Conservation (phyloP, 78 protist species). For the Cavenderia fasciculata region DNA sequence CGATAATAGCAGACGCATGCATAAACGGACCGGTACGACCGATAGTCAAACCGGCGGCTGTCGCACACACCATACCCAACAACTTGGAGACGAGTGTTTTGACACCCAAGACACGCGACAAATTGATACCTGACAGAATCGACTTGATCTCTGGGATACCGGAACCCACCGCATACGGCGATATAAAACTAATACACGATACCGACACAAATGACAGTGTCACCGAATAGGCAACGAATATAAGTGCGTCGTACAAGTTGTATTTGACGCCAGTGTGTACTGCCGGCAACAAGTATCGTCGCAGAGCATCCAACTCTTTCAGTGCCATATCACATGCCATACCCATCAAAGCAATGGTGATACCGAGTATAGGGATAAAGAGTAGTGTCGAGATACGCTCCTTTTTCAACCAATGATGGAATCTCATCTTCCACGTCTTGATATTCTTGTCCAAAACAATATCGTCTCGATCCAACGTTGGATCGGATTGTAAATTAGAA, state of each 20-base stretch:
- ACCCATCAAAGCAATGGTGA: slow-evolving; percentile 40
- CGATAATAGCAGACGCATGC: slow-evolving; percentile 79
- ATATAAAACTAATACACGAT: slow-evolving; percentile 40
- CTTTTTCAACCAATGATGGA: slow-evolving; percentile 56
- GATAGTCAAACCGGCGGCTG: slow-evolving; percentile 87
- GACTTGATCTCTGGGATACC: slow-evolving; percentile 94
- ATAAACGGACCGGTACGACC: slow-evolving; percentile 96
- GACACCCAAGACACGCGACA: slow-evolving; percentile 44
- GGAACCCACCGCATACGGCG: slow-evolving; percentile 83
- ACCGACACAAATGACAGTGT: slow-evolving; percentile 17
- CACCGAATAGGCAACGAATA: slow-evolving; percentile 38
- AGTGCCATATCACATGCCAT: slow-evolving; percentile 21
- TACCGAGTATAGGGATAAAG: slow-evolving; percentile 49
- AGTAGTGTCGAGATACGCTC: slow-evolving; percentile 64
- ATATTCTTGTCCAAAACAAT: slow-evolving; percentile 30
- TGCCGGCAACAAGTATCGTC: background rate
- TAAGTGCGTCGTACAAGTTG: background rate
- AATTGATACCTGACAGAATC: slow-evolving; percentile 82
- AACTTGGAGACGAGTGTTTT: slow-evolving; percentile 75
- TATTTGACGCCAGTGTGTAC: background rate
- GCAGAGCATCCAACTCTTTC: slow-evolving; percentile 3
- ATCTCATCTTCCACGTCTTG: slow-evolving; percentile 18
- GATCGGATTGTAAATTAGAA: slow-evolving; percentile 65
- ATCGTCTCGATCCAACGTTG: slow-evolving; percentile 62
- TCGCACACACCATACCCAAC: slow-evolving; percentile 78